phyloP scores from a whole-genome alignment of 169 alveolate genomes.

The Plasmodium ovale region DNA sequence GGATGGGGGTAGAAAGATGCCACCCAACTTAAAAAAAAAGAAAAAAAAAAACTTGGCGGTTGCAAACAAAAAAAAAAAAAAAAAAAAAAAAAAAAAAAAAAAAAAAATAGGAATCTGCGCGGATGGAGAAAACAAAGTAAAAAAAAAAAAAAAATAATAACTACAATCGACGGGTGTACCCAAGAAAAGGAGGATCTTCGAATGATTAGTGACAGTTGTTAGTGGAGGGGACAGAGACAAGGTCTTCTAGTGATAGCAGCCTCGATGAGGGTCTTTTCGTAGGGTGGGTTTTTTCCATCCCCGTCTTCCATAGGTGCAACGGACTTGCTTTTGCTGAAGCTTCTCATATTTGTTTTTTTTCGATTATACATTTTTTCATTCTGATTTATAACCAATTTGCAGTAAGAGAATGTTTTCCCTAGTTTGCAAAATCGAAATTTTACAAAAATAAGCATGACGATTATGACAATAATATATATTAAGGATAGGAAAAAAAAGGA shows the following conservation, averaged over 20 bases:
- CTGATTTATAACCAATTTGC: conserved; percentile 13
- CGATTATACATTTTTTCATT: conserved; percentile 5
- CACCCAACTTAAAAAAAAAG: neutral
- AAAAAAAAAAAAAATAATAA: neutral
- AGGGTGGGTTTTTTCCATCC: too few relatives aligned
- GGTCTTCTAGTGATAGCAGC: neutral
- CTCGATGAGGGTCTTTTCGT: neutral
- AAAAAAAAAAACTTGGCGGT: neutral
- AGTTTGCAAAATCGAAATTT: conserved; percentile 10
- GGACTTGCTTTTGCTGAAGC: neutral
- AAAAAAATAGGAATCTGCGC: too few relatives aligned
- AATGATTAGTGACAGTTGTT: neutral
- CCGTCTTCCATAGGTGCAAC: too few relatives aligned
- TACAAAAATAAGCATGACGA: conserved; percentile 12
- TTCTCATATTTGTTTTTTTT: conserved; percentile 14
- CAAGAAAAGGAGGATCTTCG: neutral
- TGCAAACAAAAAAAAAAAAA: neutral
- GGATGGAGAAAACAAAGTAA: too few relatives aligned
- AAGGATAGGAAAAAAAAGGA: conserved; percentile 27
- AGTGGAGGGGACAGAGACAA: conserved; percentile 60
- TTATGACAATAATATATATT: conserved; percentile 21
- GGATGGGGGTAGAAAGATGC: neutral
- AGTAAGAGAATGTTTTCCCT: conserved; percentile 44
- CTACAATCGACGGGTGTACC: neutral
- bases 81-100: neutral